Evolutionary conservation across 192 early-diverging fungal genomes (phyloP).

Genomic region (Fimicolochytrium jonesii): DNA sequence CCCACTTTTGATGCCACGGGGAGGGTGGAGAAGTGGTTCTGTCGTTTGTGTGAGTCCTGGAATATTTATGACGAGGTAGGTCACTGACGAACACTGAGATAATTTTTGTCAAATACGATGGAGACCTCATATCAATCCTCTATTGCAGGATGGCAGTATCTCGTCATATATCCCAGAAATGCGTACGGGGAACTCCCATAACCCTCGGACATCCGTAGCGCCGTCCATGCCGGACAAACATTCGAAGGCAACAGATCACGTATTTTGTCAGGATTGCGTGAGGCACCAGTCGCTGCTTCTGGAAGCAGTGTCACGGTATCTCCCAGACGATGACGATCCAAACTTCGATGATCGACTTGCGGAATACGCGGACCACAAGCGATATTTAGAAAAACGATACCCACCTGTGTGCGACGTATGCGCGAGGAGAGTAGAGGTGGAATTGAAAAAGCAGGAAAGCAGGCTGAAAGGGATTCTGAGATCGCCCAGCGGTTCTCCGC

Average conservation of each 20-base stretch:
- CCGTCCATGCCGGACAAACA: neutral
- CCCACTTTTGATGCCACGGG: slow-evolving; percentile 4
- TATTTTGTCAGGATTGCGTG: slow-evolving; percentile 13
- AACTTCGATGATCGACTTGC: neutral
- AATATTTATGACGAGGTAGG: slow-evolving; percentile 17
- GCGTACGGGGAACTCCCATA: neutral
- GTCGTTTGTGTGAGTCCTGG: slow-evolving; percentile 13
- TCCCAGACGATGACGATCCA: slow-evolving; percentile 17
- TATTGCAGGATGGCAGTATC: slow-evolving; percentile 3
- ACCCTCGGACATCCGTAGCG: neutral
- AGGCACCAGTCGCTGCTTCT: slow-evolving; percentile 3
- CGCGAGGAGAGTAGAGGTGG: neutral
- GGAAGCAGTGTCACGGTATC: slow-evolving; percentile 5
- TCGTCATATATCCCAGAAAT: slow-evolving; percentile 10
- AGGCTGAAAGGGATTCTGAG: neutral
- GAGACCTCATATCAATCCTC: neutral
- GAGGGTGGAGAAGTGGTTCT: slow-evolving; percentile 9
- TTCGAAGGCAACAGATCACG: neutral
- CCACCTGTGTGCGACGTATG: slow-evolving; percentile 8
- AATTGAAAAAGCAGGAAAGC: slow-evolving; percentile 1
- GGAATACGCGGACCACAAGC: neutral
- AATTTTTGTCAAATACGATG: neutral
- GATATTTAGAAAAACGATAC: slow-evolving; percentile 3
- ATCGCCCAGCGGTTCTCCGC: neutral
- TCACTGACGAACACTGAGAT: neutral